A percentile compares a stretch with the other conserved stretches of the same genome.
These are phyloP conservation scores for Persicaria tinctoria DNA, from an alignment of 148 eudicot species.

Conservation along the genomic window DNA sequence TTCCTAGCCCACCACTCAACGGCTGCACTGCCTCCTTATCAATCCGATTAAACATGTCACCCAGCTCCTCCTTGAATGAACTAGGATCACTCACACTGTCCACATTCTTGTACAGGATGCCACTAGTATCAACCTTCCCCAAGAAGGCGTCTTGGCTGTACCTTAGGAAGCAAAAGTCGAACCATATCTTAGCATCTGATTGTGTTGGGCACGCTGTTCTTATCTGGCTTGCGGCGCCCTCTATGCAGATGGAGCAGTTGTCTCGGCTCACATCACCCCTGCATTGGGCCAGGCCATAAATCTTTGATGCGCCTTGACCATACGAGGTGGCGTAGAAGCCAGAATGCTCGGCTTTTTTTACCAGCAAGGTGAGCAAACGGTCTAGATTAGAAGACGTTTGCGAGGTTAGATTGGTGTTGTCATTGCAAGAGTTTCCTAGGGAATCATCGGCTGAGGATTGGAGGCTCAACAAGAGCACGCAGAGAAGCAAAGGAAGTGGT, in stretches of 20 bases:
- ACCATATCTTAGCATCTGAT: conserved; percentile 64
- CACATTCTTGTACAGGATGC: conserved; percentile 36
- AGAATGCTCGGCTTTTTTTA: conserved; percentile 27
- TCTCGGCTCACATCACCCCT: conserved; percentile 49
- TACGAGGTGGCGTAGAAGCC: conserved; percentile 38
- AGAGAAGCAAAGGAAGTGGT: not conserved
- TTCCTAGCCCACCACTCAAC: conserved; percentile 44
- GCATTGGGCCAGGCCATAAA: conserved; percentile 86
- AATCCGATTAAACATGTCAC: conserved; percentile 32
- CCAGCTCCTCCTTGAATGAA: conserved; percentile 43
- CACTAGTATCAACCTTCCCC: conserved; percentile 49
- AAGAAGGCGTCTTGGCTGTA: conserved; percentile 38
- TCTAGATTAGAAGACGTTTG: conserved; percentile 40
- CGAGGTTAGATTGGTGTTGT: conserved; percentile 19
- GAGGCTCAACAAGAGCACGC: not conserved
- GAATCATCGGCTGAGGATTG: conserved; percentile 32
- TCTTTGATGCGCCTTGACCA: conserved; percentile 26
- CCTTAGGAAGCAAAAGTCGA: conserved; percentile 72
- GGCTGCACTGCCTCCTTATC: conserved; percentile 35
- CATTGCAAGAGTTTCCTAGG: conserved; percentile 38
- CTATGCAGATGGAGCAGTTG: conserved; percentile 64
- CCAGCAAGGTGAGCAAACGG: conserved; percentile 29
- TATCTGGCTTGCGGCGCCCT: conserved; percentile 40
- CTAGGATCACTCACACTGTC: conserved; percentile 42
- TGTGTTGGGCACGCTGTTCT: conserved; percentile 38